Percentiles rank a stretch among this genome's conserved stretches.
These are phyloP conservation scores for Podaxis sp. DNA, from an alignment of 768 basidiomycete species.

Conservation along the genomic window DNA sequence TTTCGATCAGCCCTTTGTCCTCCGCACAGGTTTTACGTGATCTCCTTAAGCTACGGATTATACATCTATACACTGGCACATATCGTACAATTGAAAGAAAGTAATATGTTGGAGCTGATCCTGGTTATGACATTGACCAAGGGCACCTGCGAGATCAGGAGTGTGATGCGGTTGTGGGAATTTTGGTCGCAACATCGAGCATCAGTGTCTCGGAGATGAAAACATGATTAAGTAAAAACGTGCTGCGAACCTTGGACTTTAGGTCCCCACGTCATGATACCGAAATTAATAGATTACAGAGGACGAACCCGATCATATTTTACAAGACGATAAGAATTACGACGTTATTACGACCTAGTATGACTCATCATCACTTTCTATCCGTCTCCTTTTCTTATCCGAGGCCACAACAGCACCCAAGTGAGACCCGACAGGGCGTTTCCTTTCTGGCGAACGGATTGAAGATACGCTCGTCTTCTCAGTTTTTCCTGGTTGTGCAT, in stretches of 20 bases:
- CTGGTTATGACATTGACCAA: neutral
- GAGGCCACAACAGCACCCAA: neutral
- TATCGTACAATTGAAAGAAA: conserved; percentile 13
- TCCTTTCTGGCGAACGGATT: neutral
- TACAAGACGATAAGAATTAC: neutral
- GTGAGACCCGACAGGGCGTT: neutral
- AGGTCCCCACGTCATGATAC: neutral
- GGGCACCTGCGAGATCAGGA: neutral
- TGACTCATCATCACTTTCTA: neutral
- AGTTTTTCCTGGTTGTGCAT: neutral
- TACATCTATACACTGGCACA: conserved; percentile 13
- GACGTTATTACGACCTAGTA: neutral
- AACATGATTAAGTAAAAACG: neutral
- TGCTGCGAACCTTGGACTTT: neutral
- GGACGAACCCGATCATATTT: neutral
- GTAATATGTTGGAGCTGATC: conserved; percentile 2
- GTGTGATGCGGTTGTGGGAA: neutral
- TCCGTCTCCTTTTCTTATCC: neutral
- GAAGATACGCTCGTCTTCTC: neutral
- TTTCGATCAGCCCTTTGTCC: conserved; percentile 3
- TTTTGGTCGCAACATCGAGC: neutral
- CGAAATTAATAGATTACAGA: neutral
- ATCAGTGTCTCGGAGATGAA: neutral
- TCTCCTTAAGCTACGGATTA: conserved; percentile 22
- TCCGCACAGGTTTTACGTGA: conserved; percentile 4